phyloP scores from a whole-genome alignment of 1,284 basidiomycete species.

The Rhodotorula mucilaginosa region DNA sequence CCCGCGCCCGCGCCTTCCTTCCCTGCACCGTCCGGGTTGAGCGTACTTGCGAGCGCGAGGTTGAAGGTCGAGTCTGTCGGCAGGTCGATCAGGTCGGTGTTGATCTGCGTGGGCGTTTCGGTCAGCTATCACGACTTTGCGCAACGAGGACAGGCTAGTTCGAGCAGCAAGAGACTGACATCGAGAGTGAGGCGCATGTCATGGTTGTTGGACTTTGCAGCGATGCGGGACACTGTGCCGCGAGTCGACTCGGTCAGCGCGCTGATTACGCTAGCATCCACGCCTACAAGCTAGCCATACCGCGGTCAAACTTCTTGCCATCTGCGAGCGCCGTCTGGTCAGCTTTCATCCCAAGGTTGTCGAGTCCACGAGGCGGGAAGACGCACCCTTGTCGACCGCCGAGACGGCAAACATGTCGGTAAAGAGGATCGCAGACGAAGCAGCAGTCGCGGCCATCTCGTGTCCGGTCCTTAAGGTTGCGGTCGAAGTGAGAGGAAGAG shows the following conservation, averaged over 20 bases:
- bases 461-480: background rate
- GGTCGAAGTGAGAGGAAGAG: background rate
- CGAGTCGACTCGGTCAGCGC: background rate
- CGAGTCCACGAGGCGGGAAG: background rate
- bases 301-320: conserved; percentile 96
- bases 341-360: background rate
- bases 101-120: conserved; percentile 56
- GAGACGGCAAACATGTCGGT: conserved; percentile 84
- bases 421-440: conserved; percentile 68
- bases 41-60: conserved; percentile 77
- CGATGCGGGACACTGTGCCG: conserved; percentile 74
- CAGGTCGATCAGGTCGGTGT: conserved; percentile 79
- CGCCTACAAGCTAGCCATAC: conserved; percentile 53
- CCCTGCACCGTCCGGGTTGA: conserved; percentile 66
- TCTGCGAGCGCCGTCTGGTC: conserved; percentile 48
- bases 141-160: background rate
- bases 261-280: conserved; percentile 6
- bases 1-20: conserved; percentile 62
- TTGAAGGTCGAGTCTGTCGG: conserved; percentile 58
- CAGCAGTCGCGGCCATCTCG: conserved; percentile 21
- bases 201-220: conserved; percentile 75
- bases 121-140: background rate
- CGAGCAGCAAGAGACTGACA: conserved; percentile 33
- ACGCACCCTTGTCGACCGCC: conserved; percentile 68
- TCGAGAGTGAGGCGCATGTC: conserved; percentile 86